These are phyloP conservation scores for Trichoderma sp. DNA, from an alignment of 2,329 filamentous ascomycete species.

Conservation along the genomic window DNA sequence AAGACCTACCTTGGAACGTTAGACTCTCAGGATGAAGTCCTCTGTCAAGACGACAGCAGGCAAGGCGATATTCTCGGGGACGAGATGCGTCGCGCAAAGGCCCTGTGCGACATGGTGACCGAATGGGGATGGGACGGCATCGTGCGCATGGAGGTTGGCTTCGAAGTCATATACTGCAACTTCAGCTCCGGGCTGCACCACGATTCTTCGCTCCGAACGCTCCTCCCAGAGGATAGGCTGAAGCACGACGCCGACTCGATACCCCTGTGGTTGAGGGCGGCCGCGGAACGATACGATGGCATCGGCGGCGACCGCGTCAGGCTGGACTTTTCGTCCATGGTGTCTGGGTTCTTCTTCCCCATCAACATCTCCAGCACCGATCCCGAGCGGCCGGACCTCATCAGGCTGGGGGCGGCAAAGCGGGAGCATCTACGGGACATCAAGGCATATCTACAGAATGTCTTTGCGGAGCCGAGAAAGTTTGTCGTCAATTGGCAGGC, in stretches of 20 bases:
- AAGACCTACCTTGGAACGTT: conserved; percentile 68
- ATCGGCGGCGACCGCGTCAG: conserved; percentile 46
- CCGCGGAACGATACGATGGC: conserved; percentile 50
- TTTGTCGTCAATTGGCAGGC: conserved; percentile 63
- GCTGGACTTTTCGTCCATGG: conserved; percentile 55
- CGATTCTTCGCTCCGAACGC: conserved; percentile 39
- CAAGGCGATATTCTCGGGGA: conserved; percentile 34
- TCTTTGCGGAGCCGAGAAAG: conserved; percentile 43
- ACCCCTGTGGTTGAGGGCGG: conserved; percentile 46
- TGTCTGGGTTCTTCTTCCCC: conserved; percentile 55
- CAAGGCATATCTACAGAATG: conserved; percentile 47
- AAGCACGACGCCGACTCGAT: conserved; percentile 36
- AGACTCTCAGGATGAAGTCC: conserved; percentile 66
- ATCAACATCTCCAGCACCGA: conserved; percentile 52
- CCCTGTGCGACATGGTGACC: conserved; percentile 58
- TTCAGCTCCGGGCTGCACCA: conserved; percentile 53
- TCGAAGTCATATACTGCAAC: conserved; percentile 70
- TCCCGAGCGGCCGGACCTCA: conserved; percentile 39
- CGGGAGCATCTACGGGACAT: conserved; percentile 41
- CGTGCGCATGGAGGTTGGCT: conserved; percentile 69
- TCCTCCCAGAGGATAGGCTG: conserved; percentile 29
- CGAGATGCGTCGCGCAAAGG: conserved; percentile 56
- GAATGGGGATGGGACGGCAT: conserved; percentile 65
- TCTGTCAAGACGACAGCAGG: conserved; percentile 48
- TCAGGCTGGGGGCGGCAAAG: conserved; percentile 38